Base-by-base conservation (phyloP, 1,284 basidiomycete species). In the Athelia psychrophila region DNA sequence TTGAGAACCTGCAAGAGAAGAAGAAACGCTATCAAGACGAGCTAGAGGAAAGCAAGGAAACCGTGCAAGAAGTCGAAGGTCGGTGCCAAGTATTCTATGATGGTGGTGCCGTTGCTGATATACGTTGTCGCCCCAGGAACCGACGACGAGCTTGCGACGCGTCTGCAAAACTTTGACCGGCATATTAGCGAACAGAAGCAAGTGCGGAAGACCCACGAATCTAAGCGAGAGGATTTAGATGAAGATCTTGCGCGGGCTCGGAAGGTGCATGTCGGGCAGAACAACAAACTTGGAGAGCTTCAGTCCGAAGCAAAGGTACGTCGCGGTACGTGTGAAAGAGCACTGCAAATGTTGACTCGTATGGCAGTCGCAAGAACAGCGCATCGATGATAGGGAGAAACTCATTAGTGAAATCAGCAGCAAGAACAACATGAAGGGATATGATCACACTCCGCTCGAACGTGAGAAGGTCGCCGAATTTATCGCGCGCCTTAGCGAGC, bases 11-110 rank as follows among this genome's bases (percentile, higher is more conserved):
- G 47, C 77, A 88, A 52, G 76, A 84, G 54, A 80, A 81, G 61
- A 89, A 87, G 63, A 60, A 70, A n/a, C 72, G 75, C 18, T 72
- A 78, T 54, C 67, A 80, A 56, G 63, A 73, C 54, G 76, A 90
- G 65, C 72, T 88, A 60, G 73, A 79, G 55, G 81, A 86, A 44
- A 83, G 88, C 35, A 80, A 82, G 51, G 73, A 84, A 27, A 86
- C 81, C 47, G 69, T 93, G n/a, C 81, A 86, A 42, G 81, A 91
- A 59, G 74, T 96, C 52, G 75, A 81, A 48, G 93, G 93, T 91
- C 27, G 27, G 54, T 38, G 64, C 52, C 18, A 40, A 20, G 30
- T 18, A 24, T 22, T 46, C 30, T 13, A n/a, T 5, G 30, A 40
- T 45, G 22, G 16, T 16, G 22, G 27, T 18, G 13, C 44, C 45